Evolutionary conservation across 2,329 filamentous ascomycete species (phyloP), one percentile per base, ranked within the genome.

Genomic region (Penicillium sp.): DNA sequence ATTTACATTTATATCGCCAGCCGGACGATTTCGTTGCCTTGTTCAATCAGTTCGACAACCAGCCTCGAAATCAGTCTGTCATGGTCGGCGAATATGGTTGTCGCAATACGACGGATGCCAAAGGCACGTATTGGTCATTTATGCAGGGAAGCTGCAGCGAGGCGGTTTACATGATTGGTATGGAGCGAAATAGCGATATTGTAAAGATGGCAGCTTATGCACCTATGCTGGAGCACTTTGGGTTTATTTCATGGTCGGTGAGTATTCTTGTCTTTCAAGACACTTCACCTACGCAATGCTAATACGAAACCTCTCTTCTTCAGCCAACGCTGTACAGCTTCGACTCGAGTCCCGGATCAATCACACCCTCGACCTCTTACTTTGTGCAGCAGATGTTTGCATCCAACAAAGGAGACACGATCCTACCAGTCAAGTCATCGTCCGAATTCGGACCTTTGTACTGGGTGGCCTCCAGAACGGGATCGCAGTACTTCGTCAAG

Each of bases 81-180:
- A 71, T 75, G 50, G 62, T 76, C 2, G 73, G 73, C 2, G 74
- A 76, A 62, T 76, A 71, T 33, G 74, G 71, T 3, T 70, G 68
- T 60, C 70, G 72, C 0, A 72, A 74, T 49, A 66, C 65, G 1
- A 60, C 56, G 10, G 22, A 57, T 19, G 54, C 66, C 1, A 55
- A 63, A 19, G 68, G 70, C 2, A 58, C 61, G 1, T 71, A 65
- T 53, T 71, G 71, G 70, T 63, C 69, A 0, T 74, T 67, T 35
- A 70, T 76, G 68, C 72, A 72, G 53, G 86, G 86, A 19, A 81
- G 84, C 37, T 86, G 90, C 8, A 84, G 84, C 15, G 88, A 91
- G 73, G 88, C 87, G 10, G 81, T 90, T 10, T 88, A 84, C 56
- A 81, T 90, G 58, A 84, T 90, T 62, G 86, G 87, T 1, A 67